These are phyloP conservation scores for Acanthamoeba healyi DNA, from an alignment of 208 protist species.

Conservation along the genomic window DNA sequence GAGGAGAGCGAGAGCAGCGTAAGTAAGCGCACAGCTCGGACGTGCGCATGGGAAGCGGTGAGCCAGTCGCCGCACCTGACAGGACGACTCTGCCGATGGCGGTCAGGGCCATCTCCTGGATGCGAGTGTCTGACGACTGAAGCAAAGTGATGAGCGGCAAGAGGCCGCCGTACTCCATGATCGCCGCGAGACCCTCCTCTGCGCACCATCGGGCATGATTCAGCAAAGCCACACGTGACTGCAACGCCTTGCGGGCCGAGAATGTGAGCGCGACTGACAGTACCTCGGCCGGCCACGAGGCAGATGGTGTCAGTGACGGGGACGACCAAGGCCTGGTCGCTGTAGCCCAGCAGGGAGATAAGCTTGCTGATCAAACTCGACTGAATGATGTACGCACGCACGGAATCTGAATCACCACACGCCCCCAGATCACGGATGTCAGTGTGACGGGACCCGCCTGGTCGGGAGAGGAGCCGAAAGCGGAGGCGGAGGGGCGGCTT, in stretches of 20 bases:
- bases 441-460: background rate
- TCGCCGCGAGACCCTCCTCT: background rate
- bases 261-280: too few species aligned
- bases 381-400: background rate
- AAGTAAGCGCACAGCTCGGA: background rate
- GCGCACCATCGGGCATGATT: background rate
- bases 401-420: background rate
- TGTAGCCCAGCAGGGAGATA: constrained; percentile 19
- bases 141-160: background rate
- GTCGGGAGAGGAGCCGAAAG: background rate
- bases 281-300: background rate
- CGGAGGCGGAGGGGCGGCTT: too few species aligned
- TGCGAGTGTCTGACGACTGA: background rate
- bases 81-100: constrained; percentile 27
- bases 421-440: too few species aligned
- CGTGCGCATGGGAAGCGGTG: too few species aligned
- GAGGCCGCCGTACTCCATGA: constrained; percentile 30
- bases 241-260: too few species aligned
- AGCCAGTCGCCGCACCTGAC: background rate
- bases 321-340: background rate
- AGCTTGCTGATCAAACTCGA: background rate
- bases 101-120: constrained; percentile 8
- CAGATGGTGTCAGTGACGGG: background rate
- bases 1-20: background rate
- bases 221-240: background rate